Evolutionary conservation across 1,284 basidiomycete genomes (phyloP), one percentile per base, ranked within the genome.

Genomic region (Melanopsichium pennsylvanicum): DNA sequence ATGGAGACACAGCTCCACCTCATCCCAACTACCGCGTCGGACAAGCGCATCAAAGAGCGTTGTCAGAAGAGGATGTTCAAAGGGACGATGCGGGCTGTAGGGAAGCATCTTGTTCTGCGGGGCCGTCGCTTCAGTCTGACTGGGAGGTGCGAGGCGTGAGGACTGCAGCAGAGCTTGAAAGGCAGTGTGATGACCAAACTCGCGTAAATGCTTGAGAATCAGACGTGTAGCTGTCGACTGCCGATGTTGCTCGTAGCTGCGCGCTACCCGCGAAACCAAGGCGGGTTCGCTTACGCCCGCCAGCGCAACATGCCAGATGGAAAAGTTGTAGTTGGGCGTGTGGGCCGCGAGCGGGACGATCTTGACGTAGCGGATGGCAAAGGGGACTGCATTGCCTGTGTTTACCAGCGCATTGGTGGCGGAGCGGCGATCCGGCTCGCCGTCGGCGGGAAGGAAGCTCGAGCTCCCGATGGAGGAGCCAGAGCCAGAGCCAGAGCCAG

Each of bases 191-290:
- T 91, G 85, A 15, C 89, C 87, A 27, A 89, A 86, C 78, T 89
- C 87, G 38, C 91, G 87, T 31, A 92, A 86, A 72, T 91, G 88
- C 72, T 91, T 92, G 50, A 92, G 85, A 31, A 81, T 74, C 22
- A 81, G 68, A 29, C 77, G 75, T 0, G 69, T 62, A 5, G 78
- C 70, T 0, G 56, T 56, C 12, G 58, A 60, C 23, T 73, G 66
- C 19, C 78, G 73, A 55, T 80, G 63, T 60, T 79, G 51, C 15
- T 68, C 54, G 43, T 74, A 74, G 50, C 63, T 64, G 11, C 40
- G 50, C 23, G 58, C 41, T 9, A 74, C 71, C 15, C 61, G 42
- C 6, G 42, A 36, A 19, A 81, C 70, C 4, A 72, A 37, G 4
- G 47, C 34, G 3, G 63, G 37, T 12, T 79, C 74, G 32, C 58